Conservation (phyloP, 805 yeast species). For the Wickerhamiella kurtzmanii region DNA sequence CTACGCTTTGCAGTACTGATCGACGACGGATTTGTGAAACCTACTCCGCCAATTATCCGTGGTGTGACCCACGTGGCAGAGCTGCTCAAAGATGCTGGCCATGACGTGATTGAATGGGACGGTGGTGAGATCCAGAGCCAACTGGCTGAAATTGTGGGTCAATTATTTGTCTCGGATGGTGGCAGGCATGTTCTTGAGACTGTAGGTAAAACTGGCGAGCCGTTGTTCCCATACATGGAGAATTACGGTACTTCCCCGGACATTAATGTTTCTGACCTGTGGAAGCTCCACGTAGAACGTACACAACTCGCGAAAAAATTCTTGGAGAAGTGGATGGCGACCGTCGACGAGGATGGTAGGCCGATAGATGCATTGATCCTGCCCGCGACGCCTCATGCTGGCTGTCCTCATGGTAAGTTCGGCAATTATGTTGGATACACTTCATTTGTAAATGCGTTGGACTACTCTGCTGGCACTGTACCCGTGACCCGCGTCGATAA, state of each 20-base stretch:
- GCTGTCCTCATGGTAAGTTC: conserved; percentile 1
- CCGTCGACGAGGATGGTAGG: not conserved
- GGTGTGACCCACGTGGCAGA: conserved; percentile 40
- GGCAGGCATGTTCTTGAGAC: conserved; percentile 28
- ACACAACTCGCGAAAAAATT: not conserved
- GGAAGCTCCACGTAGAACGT: conserved; percentile 1
- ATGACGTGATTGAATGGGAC: conserved; percentile 39
- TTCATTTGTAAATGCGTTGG: conserved; percentile 30
- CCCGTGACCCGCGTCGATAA: conserved; percentile 18
- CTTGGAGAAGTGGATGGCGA: conserved; percentile 1
- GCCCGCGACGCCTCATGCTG: conserved; percentile 5
- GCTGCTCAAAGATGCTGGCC: conserved; percentile 45
- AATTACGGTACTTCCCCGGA: not conserved
- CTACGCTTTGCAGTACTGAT: conserved; percentile 35
- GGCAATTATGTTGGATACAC: conserved; percentile 28
- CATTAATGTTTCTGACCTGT: not conserved
- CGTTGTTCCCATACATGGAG: conserved; percentile 1
- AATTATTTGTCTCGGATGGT: conserved; percentile 21
- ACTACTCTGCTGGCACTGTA: conserved; percentile 27
- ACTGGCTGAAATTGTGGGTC: conserved; percentile 22
- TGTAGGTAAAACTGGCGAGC: conserved; percentile 31
- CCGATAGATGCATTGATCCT: conserved; percentile 3
- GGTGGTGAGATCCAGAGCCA: conserved; percentile 30
- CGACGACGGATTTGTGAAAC: conserved; percentile 35
- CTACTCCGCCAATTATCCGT: conserved; percentile 44